Evolutionary conservation across 2,329 filamentous ascomycete genomes (phyloP), one percentile per base, ranked within the genome.

Genomic region (Coniella vitis): DNA sequence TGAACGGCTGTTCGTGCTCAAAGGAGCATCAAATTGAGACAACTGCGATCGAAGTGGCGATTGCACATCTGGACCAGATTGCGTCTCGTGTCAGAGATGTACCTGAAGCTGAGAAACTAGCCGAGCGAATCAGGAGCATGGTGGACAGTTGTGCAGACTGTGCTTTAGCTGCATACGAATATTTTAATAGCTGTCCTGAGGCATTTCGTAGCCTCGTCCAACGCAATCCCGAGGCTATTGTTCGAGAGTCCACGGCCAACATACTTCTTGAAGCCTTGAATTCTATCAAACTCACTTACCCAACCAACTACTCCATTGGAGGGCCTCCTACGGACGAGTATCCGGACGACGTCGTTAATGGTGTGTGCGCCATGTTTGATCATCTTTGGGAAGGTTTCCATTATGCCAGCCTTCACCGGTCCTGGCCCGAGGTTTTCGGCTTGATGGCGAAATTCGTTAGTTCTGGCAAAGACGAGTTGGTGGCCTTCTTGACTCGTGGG

Each of bases 341-440:
- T 32, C 64, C 64, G 22, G 58, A 65, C 16, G 60, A 66, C 20
- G 58, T 72, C 9, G 57, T 76, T 19, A 58, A 63, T 21, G 60
- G 63, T 2, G 63, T 68, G 4, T 63, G 81, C 36, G 57, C 59
- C 16, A 66, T 79, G 19, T 70, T 89, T 43, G 67, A 71, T 25
- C 63, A 71, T 19, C 63, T 87, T 3, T 88, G 81, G 78, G 67
- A 74, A 3, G 69, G 66, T n/a, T 80, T 89, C 49, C 80, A 87
- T 52, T 64, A 69, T 3, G 70, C 75, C 39, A 47, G 38, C 19
- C 16, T 41, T 21, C 68, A 80, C 22, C 78, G 82, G 49, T 77
- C 85, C 3, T 93, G 87, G 87, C 78, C 83, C 37, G 86, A 91
- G 58, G 84, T 84, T 50, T 91, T 91, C 60, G 76, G 77, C 12